Base-by-base conservation (phyloP, 805 yeast genomes). In the Ascoidea tarda region DNA sequence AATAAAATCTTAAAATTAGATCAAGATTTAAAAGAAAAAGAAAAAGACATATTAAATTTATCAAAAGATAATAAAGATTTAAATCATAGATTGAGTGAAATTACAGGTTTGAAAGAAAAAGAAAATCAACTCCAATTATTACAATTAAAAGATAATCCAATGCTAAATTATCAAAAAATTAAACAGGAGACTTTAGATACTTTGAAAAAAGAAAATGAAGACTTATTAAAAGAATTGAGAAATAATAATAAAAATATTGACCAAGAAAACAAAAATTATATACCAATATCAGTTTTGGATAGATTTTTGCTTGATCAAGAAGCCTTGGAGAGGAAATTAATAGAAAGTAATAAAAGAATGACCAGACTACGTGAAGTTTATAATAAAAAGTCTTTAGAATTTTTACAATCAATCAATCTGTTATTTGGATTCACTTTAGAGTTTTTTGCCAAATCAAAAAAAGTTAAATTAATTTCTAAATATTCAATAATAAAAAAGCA, bases 381-480 rank as follows among this genome's bases (percentile, higher is more conserved):
- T 62, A 66, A 78, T 16, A 74, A 75, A 50, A 84, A 85, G 62
- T 80, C 91, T n/a, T 66, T 73, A 38, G 90, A 86, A 60, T 82
- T 86, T 51, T 69, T 87, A 45, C 79, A 81, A 38, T 77, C 83
- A 1, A 79, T 87, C 0, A 77, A 81, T 52, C 71, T 81, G 5
- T 72, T 84, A 33, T 72, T 89, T 51, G 96, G 96, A 0, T 87
- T 78, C 64, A 75, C 77, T 49, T 67, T 88, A 31, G 95, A 86
- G 61, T 82, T 87, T 57, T 65, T 80, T 62, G 70, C 73, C 58
- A 69, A 79, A 68, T 65, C 76, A 63, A 53, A 51, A 33, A 69
- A 78, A 69, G 70, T 83, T 59, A 70, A 84, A 66, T 68, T 81
- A 60, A 66, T 72, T 59, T 64, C 82, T 60, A 68, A 76, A 66